Evolutionary conservation across 1,284 basidiomycete species (phyloP).

Genomic region (Tetrapyrgos nigripes): DNA sequence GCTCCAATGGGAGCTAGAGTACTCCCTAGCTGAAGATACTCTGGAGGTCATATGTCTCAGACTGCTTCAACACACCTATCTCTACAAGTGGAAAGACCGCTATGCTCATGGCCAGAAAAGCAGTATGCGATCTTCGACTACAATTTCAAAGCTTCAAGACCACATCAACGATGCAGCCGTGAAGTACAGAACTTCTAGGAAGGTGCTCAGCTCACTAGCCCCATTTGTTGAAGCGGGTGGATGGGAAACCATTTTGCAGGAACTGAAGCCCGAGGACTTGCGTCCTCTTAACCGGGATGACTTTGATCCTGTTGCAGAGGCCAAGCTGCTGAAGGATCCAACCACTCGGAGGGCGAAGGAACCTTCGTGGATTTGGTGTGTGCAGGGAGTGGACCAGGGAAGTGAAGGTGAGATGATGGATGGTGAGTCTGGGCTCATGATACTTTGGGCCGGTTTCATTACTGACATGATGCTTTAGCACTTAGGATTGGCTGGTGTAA

Average conservation of each 20-base stretch:
- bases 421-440: not conserved
- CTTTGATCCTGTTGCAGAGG: not conserved
- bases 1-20: not conserved
- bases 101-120: not conserved
- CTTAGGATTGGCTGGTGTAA: slow-evolving; percentile 14
- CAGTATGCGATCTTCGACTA: not conserved
- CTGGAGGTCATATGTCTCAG: not conserved
- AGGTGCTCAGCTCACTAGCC: not conserved
- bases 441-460: not conserved
- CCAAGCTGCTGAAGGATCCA: not conserved
- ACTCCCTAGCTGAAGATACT: not conserved
- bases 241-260: not conserved
- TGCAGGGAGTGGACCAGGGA: not conserved
- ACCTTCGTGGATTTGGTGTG: slow-evolving; percentile 1
- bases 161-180: not conserved
- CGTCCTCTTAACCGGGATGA: not conserved
- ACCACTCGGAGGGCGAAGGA: not conserved
- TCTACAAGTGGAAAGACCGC: not conserved
- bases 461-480: not conserved
- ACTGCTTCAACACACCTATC: not conserved
- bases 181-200: not conserved
- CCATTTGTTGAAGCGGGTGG: not conserved
- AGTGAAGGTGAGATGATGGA: not conserved
- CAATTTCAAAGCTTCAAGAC: not conserved
- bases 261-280: not conserved